Conservation (phyloP, 2,329 filamentous ascomycete species). For the Penicillium brevicompactum region DNA sequence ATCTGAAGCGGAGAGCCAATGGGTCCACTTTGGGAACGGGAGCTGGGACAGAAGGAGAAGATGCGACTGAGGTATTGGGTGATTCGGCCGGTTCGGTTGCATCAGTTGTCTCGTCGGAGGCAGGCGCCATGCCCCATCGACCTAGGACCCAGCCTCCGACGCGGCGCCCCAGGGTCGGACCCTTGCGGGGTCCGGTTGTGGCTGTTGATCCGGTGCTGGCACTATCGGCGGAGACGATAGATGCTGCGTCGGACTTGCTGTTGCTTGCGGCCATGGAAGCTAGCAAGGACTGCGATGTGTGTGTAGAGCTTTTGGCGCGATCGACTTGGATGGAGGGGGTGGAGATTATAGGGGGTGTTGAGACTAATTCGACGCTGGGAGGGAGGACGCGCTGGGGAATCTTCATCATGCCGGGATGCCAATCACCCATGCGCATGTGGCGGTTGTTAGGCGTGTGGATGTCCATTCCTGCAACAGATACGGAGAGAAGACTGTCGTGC, state of each 20-base stretch:
- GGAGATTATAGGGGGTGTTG: conserved; percentile 42
- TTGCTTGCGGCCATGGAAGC: conserved; percentile 37
- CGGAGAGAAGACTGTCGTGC: conserved; percentile 86
- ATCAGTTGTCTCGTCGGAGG: conserved; percentile 11
- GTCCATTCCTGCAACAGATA: conserved; percentile 84
- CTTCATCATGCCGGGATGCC: conserved; percentile 48
- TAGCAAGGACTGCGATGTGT: conserved; percentile 37
- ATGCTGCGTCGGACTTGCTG: conserved; percentile 23
- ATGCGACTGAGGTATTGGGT: background rate
- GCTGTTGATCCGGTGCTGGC: conserved; percentile 22
- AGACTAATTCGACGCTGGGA: conserved; percentile 44
- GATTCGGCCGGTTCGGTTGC: background rate
- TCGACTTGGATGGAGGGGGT: conserved; percentile 39
- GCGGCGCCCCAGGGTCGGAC: conserved; percentile 51
- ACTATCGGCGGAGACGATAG: conserved; percentile 26
- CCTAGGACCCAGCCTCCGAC: conserved; percentile 68
- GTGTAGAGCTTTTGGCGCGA: conserved; percentile 24
- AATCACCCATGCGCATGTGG: conserved; percentile 71
- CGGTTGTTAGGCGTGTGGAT: conserved; percentile 79
- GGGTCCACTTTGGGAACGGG: conserved; percentile 70
- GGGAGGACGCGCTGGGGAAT: conserved; percentile 52
- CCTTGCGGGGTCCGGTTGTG: conserved; percentile 23
- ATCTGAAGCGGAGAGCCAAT: conserved; percentile 56
- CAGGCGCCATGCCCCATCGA: conserved; percentile 61
- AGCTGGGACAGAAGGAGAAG: conserved; percentile 39